phyloP scores from a whole-genome alignment of 2,329 filamentous ascomycete genomes.

The Ophiosphaerella herpotricha region DNA sequence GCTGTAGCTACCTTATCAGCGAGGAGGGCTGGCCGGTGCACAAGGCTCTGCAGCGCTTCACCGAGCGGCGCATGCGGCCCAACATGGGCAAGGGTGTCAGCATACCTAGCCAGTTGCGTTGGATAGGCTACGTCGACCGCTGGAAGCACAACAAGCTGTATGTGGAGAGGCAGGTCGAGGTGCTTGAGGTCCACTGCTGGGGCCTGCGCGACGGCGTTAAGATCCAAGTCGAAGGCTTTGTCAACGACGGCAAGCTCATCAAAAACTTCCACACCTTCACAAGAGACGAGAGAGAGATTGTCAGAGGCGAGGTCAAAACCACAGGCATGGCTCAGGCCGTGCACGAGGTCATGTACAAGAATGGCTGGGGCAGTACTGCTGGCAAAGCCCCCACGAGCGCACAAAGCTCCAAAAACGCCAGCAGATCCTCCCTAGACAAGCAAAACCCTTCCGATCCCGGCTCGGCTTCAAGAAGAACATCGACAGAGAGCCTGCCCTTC shows the following conservation, averaged over 20 bases:
- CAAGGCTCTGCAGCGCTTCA: slow-evolving; percentile 71
- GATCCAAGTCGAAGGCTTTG: slow-evolving; percentile 80
- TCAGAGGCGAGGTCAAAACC: slow-evolving; percentile 59
- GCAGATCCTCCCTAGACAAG: slow-evolving; percentile 20
- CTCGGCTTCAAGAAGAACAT: slow-evolving; percentile 17
- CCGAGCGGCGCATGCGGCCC: slow-evolving; percentile 83
- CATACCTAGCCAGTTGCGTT: slow-evolving; percentile 89
- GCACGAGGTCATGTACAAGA: slow-evolving; percentile 50
- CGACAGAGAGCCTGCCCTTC: slow-evolving; percentile 50
- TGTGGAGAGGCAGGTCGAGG: slow-evolving; percentile 79
- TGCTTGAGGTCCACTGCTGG: slow-evolving; percentile 89
- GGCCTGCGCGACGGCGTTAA: slow-evolving; percentile 87
- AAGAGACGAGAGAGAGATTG: slow-evolving; percentile 70
- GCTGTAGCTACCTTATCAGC: slow-evolving; percentile 86
- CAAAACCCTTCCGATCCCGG: slow-evolving; percentile 20
- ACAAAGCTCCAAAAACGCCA: slow-evolving; percentile 24
- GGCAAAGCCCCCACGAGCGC: slow-evolving; percentile 24
- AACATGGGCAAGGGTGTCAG: slow-evolving; percentile 88
- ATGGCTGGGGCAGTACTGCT: slow-evolving; percentile 33
- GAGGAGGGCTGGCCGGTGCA: slow-evolving; percentile 74
- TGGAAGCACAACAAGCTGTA: slow-evolving; percentile 83
- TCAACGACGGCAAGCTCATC: slow-evolving; percentile 87
- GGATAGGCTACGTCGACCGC: slow-evolving; percentile 84
- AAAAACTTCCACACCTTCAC: slow-evolving; percentile 81
- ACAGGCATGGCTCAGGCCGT: slow-evolving; percentile 52